phyloP scores from a whole-genome alignment of 2,329 filamentous ascomycete species.

The Clonostachys solani region DNA sequence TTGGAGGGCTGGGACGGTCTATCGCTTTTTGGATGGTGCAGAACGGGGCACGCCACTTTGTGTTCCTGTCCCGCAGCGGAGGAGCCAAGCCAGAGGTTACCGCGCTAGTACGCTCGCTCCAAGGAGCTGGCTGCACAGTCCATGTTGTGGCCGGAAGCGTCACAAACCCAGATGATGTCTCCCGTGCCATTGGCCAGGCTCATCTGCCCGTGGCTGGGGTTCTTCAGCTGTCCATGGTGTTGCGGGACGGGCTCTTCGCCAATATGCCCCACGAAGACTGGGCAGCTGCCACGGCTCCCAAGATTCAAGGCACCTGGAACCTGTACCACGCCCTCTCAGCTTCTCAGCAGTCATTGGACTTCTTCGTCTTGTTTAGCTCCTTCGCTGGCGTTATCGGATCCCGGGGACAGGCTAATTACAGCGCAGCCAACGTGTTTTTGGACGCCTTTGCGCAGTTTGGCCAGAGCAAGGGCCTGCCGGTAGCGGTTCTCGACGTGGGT shows the following conservation, averaged over 20 bases:
- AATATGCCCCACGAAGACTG: slow-evolving; percentile 27
- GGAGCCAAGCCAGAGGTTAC: slow-evolving; percentile 18
- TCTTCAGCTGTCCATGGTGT: slow-evolving; percentile 33
- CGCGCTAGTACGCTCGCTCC: slow-evolving; percentile 12
- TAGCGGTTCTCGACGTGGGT: not conserved
- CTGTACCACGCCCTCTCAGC: slow-evolving; percentile 17
- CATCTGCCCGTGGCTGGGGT: slow-evolving; percentile 28
- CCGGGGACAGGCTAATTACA: slow-evolving; percentile 27
- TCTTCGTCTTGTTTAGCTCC: slow-evolving; percentile 25
- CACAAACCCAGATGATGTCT: slow-evolving; percentile 15
- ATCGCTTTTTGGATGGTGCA: slow-evolving; percentile 44
- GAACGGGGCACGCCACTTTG: slow-evolving; percentile 40
- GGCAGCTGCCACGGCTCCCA: slow-evolving; percentile 15
- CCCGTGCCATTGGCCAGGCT: slow-evolving; percentile 9
- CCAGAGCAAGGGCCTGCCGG: not conserved
- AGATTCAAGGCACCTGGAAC: slow-evolving; percentile 27
- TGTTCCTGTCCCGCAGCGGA: slow-evolving; percentile 39
- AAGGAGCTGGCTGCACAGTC: slow-evolving; percentile 14
- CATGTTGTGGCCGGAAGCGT: slow-evolving; percentile 24
- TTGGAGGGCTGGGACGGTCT: slow-evolving; percentile 20
- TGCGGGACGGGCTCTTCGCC: slow-evolving; percentile 3
- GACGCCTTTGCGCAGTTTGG: slow-evolving; percentile 23
- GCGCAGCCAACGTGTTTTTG: slow-evolving; percentile 29
- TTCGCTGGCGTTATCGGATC: slow-evolving; percentile 19
- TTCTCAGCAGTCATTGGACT: slow-evolving; percentile 12